Evolutionary conservation across 1,139 yeast species (phyloP).

Genomic region (Yamadazyma kanchanaburiensis): DNA sequence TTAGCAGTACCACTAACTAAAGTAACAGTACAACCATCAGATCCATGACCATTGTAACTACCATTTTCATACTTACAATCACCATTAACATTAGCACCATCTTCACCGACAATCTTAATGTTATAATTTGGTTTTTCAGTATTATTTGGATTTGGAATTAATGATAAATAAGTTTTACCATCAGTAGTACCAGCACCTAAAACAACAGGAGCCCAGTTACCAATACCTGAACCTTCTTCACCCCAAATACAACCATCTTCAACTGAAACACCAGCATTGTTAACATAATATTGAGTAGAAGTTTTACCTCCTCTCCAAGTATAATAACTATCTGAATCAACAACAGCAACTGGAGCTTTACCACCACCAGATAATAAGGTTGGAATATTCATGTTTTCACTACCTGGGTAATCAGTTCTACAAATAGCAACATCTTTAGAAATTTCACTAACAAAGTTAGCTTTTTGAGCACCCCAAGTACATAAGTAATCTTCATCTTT

Average conservation of each 20-base stretch:
- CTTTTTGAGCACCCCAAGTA: conserved; percentile 76
- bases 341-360: conserved; percentile 68
- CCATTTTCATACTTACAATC: conserved; percentile 81
- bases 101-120: conserved; percentile 74
- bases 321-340: conserved; percentile 73
- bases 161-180: conserved; percentile 81
- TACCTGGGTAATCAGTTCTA: conserved; percentile 98
- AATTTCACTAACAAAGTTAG: conserved; percentile 65
- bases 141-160: conserved; percentile 96
- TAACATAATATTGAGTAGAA: conserved; percentile 94
- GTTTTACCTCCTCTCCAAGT: conserved; percentile 80
- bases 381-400: conserved; percentile 96
- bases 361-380: conserved; percentile 74
- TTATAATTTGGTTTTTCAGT: conserved; percentile 71
- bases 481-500: conserved; percentile 62
- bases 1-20: conserved; percentile 80
- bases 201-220: conserved; percentile 98
- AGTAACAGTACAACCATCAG: conserved; percentile 91
- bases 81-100: conserved; percentile 66
- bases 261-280: conserved; percentile 88
- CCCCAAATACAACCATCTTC: conserved; percentile 97
- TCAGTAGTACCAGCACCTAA: conserved; percentile 86
- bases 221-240: conserved; percentile 68
- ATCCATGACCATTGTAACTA: conserved; percentile 60
- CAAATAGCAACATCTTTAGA: conserved; percentile 75